Evolutionary conservation across 306 rosid genomes (phyloP).

Genomic region (Oemleria cerasiformis): DNA sequence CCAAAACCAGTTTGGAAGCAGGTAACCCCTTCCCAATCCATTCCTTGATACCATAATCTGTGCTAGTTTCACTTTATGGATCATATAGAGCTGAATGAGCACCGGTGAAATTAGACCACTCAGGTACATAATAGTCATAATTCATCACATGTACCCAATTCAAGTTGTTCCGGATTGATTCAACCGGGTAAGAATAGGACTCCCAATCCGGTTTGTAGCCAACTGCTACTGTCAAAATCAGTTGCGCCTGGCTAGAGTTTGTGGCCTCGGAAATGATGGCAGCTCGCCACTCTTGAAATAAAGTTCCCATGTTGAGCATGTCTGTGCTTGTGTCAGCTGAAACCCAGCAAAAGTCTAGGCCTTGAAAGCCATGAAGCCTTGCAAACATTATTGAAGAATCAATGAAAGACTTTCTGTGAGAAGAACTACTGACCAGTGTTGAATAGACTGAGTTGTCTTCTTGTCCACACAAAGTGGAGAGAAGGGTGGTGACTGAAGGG

Average conservation of each 20-base stretch:
- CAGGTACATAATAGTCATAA: constrained; percentile 30
- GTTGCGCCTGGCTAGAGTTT: constrained; percentile 21
- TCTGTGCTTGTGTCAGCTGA: constrained; percentile 22
- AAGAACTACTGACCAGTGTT: constrained; percentile 25
- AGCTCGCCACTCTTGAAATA: constrained; percentile 45
- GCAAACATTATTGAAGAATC: constrained; percentile 42
- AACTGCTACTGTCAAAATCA: constrained; percentile 45
- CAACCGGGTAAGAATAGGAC: constrained; percentile 33
- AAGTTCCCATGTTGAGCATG: constrained; percentile 31
- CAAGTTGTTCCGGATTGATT: constrained; percentile 35
- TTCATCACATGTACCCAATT: constrained; percentile 38
- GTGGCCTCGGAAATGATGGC: constrained; percentile 36
- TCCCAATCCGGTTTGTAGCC: constrained; percentile 17
- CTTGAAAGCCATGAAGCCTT: constrained; percentile 38
- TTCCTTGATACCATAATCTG: constrained; percentile 42
- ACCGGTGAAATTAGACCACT: constrained; percentile 20
- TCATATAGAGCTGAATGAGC: constrained; percentile 48
- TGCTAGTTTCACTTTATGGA: constrained; percentile 25
- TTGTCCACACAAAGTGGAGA: constrained; percentile 33
- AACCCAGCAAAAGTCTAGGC: constrained; percentile 43
- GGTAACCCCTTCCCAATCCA: constrained; percentile 41
- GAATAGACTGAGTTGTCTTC: constrained; percentile 16
- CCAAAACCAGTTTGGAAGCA: constrained; percentile 38
- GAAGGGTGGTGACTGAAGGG: constrained; percentile 42
- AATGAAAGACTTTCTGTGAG: constrained; percentile 42